Percentiles rank a stretch among this genome's conserved stretches.
Evolutionary conservation across 1,284 basidiomycete genomes (phyloP).

Genomic region (Pyrrhoderma noxium): DNA sequence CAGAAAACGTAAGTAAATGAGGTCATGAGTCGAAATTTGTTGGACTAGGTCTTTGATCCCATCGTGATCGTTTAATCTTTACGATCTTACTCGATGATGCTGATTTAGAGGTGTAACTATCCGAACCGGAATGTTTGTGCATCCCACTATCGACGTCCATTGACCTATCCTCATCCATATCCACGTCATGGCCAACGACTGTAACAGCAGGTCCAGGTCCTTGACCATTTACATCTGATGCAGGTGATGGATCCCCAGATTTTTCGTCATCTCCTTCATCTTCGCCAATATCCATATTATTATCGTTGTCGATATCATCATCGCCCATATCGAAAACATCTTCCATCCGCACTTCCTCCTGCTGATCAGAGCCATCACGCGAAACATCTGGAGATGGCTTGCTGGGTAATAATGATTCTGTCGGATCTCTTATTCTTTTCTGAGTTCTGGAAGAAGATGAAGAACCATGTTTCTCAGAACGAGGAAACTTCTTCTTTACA

Average conservation of each 20-base stretch:
- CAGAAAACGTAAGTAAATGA: background rate
- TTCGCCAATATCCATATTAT: conserved; percentile 19
- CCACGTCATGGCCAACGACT: conserved; percentile 21
- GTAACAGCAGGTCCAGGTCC: conserved; percentile 24
- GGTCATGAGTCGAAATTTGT: background rate
- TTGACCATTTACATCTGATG: conserved; percentile 8
- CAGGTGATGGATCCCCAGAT: conserved; percentile 21
- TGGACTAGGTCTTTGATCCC: background rate
- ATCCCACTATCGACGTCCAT: conserved; percentile 4
- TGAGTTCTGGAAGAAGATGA: conserved; percentile 28
- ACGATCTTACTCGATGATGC: background rate
- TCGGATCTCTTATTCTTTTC: too few relatives aligned
- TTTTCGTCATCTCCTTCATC: conserved; percentile 23
- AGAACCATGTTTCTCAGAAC: conserved; percentile 24
- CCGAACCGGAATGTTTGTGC: background rate
- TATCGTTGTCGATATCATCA: conserved; percentile 18
- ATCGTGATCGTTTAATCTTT: background rate
- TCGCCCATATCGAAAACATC: conserved; percentile 45
- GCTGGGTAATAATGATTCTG: too few relatives aligned
- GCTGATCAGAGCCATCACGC: conserved; percentile 21
- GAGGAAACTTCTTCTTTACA: conserved; percentile 41
- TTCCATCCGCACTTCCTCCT: conserved; percentile 22
- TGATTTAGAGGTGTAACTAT: background rate
- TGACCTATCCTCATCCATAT: conserved; percentile 26
- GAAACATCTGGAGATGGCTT: conserved; percentile 21